These are phyloP conservation scores for Cenchrus americanus DNA, from an alignment of 176 grass and related monocot genomes.

Conservation along the genomic window DNA sequence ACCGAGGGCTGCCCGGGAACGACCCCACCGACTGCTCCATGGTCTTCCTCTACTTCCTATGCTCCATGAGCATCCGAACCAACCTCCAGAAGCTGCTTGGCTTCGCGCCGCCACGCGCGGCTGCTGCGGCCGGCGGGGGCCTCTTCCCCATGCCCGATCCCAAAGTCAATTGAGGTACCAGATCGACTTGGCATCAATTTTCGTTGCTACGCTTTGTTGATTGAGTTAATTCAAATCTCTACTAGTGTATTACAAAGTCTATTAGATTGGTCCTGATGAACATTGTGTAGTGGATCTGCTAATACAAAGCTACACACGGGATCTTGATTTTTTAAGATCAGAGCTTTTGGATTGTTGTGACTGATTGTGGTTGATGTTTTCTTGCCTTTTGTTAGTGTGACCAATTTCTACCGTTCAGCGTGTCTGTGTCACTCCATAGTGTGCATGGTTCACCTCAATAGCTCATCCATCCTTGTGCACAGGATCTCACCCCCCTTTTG, in stretches of 20 bases:
- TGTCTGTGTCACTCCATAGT: background rate
- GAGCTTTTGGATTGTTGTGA: background rate
- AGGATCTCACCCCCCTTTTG: background rate
- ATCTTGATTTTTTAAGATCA: background rate
- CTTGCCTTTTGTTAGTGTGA: background rate
- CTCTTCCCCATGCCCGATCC: slow-evolving; percentile 93
- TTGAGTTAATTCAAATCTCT: background rate
- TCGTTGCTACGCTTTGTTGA: background rate
- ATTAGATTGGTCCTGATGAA: slow-evolving; percentile 29
- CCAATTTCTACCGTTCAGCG: background rate
- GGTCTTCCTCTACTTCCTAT: slow-evolving; percentile 99
- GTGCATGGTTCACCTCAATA: background rate
- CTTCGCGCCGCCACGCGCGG: slow-evolving; percentile 79
- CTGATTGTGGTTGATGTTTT: background rate
- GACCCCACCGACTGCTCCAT: slow-evolving; percentile 98
- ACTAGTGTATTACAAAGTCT: background rate
- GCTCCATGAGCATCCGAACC: slow-evolving; percentile 96
- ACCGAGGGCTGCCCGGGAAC: slow-evolving; percentile 76
- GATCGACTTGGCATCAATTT: slow-evolving; percentile 12
- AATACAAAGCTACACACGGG: background rate
- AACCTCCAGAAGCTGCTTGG: slow-evolving; percentile 95
- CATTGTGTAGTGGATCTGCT: slow-evolving; percentile 31
- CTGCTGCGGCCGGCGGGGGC: slow-evolving; percentile 60
- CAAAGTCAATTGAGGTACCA: slow-evolving; percentile 75
- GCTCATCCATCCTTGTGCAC: too few species aligned